phyloP scores from a whole-genome alignment of 2,329 filamentous ascomycete species.

The Thelonectria discophora region DNA sequence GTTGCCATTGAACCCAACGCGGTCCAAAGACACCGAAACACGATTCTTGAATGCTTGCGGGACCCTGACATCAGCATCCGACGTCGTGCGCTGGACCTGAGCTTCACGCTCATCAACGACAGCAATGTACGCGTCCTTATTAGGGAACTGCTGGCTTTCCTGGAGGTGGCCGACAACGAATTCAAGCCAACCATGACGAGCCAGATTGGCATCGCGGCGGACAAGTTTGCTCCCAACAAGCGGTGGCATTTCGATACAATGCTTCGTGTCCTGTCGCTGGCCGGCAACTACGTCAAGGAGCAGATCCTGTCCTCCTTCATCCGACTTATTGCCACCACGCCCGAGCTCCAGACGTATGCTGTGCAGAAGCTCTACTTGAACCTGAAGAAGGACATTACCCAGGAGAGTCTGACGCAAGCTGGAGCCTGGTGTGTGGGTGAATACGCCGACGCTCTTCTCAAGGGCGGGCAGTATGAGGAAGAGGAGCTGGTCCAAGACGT shows the following conservation, averaged over 20 bases:
- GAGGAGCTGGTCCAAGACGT: slow-evolving; percentile 85
- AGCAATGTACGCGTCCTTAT: slow-evolving; percentile 94
- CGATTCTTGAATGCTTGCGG: slow-evolving; percentile 92
- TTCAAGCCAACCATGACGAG: slow-evolving; percentile 99
- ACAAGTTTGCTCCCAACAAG: slow-evolving; percentile 95
- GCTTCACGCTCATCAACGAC: slow-evolving; percentile 98
- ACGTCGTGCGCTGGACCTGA: slow-evolving; percentile 92
- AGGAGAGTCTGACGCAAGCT: slow-evolving; percentile 92
- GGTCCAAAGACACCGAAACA: slow-evolving; percentile 96
- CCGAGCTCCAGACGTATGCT: slow-evolving; percentile 94
- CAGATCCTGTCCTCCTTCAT: slow-evolving; percentile 97
- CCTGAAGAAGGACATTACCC: slow-evolving; percentile 95
- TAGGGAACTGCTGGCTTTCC: slow-evolving; percentile 89
- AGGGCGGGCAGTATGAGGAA: slow-evolving; percentile 91
- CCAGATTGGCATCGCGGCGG: slow-evolving; percentile 96
- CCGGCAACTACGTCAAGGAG: slow-evolving; percentile 97
- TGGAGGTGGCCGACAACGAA: slow-evolving; percentile 97
- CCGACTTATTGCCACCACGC: slow-evolving; percentile 90
- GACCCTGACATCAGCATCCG: slow-evolving; percentile 99
- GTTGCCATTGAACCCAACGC: slow-evolving; percentile 98
- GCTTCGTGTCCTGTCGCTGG: slow-evolving; percentile 89
- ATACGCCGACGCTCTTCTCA: slow-evolving; percentile 89
- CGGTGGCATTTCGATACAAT: slow-evolving; percentile 99
- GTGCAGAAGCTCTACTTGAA: slow-evolving; percentile 93
- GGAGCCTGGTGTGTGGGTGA: slow-evolving; percentile 98